phyloP scores from a whole-genome alignment of 495 filamentous ascomycete genomes.

The Aspergillus bertholletiae region DNA sequence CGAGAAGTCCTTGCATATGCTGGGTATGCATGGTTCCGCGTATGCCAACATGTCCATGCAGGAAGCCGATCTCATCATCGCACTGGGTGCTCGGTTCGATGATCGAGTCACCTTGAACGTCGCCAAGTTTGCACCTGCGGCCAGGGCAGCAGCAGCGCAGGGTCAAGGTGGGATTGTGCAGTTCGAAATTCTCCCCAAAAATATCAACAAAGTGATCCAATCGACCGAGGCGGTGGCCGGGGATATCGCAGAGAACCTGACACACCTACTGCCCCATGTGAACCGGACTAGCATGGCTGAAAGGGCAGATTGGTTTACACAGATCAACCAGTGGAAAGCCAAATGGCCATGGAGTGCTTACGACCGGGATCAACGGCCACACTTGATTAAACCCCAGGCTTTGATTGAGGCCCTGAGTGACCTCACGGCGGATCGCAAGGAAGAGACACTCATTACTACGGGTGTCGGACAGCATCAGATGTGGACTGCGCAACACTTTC shows the following conservation, averaged over 20 bases:
- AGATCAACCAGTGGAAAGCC: conserved; percentile 87
- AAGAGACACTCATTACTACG: conserved; percentile 81
- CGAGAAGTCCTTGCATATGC: conserved; percentile 59
- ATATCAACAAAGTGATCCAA: conserved; percentile 64
- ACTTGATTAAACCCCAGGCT: conserved; percentile 82
- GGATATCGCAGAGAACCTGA: conserved; percentile 63
- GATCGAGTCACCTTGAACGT: conserved; percentile 57
- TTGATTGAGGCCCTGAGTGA: conserved; percentile 82
- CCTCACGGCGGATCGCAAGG: conserved; percentile 68
- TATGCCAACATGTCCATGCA: conserved; percentile 66
- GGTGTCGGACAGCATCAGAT: conserved; percentile 98
- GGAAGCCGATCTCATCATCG: conserved; percentile 60
- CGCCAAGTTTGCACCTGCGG: conserved; percentile 54
- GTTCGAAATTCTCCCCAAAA: conserved; percentile 64
- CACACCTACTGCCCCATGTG: conserved; percentile 67
- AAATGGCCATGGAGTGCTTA: conserved; percentile 76
- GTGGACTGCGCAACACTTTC: conserved; percentile 94
- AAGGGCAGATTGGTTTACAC: conserved; percentile 77
- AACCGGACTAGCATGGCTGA: conserved; percentile 56
- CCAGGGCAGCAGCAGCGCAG: too few relatives aligned
- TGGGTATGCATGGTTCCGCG: conserved; percentile 63
- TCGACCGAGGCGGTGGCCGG: conserved; percentile 61
- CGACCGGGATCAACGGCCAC: conserved; percentile 61
- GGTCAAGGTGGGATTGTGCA: too few relatives aligned
- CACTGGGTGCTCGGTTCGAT: conserved; percentile 62